Evolutionary conservation across 805 yeast genomes (phyloP), one percentile per base, ranked within the genome.

Genomic region (Monosporozyma aquatica): DNA sequence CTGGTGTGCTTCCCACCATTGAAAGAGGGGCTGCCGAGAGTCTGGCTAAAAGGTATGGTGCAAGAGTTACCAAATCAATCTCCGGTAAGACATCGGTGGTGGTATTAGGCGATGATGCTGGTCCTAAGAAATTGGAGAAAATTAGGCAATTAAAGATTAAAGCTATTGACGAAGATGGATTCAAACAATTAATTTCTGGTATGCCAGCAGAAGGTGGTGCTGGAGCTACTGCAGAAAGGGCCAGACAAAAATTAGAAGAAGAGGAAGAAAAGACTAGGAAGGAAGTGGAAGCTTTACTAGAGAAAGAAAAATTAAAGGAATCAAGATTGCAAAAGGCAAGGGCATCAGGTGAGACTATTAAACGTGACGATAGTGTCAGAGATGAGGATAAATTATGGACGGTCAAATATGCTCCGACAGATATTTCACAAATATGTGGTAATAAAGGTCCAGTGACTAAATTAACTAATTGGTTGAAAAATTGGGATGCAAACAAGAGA

Each of bases 161-260:
- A 62, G 87, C 94, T 32, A 81, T 90, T 46, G 80, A 77, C 54
- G 95, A 92, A 61, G 84, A 75, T 9, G 97, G 97, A 0, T 87
- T 92, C 52, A 63, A 84, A 32, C 77, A 79, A 49, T 68, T 92
- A 48, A 69, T 92, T 37, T 54, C 68, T 18, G 74, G 77, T 6
- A 84, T 90, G 92, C 97, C 98, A 0, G 80, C 80, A 2, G 87
- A 82, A 49, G 98, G 98, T 22, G 97, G 97, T 0, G 75, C 74
- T 35, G 85, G 94, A n/a, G 82, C 66, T 13, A 76, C 68, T 3
- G 97, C 97, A 0, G 74, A 73, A 44, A 78, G 76, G 49, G 92
- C 92, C 2, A 68, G 79, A 46, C 69, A 68, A 36, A 87, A 86
- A 62, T 71, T 79, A 46, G 77, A 75, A 47, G 78, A 74, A 44